Conservation (phyloP, 345 rosid genomes). For the Carallia brachiata region DNA sequence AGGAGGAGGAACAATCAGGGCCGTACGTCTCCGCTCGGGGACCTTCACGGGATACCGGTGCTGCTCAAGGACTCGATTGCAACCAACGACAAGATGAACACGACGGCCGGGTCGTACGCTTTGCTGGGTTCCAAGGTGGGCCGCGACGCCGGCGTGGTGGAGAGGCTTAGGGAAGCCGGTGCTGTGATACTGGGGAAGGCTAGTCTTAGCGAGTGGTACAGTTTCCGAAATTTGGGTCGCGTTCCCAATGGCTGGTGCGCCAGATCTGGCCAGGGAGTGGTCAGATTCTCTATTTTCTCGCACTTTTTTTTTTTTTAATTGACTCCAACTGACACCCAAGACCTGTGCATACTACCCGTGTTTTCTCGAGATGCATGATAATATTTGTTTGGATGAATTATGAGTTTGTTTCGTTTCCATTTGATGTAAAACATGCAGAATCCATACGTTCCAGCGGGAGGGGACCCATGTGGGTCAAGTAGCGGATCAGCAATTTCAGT, state of each 20-base stretch:
- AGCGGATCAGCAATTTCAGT: constrained; percentile 28
- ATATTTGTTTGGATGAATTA: neutral
- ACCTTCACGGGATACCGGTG: neutral
- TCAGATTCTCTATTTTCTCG: neutral
- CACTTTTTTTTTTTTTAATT: neutral
- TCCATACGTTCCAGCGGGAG: constrained; percentile 7
- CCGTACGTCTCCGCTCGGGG: neutral
- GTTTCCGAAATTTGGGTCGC: constrained; percentile 17
- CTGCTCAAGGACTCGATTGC: neutral
- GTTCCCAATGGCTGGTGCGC: constrained; percentile 41
- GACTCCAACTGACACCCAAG: no score
- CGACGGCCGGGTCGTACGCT: constrained; percentile 39
- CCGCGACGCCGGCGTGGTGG: constrained; percentile 38
- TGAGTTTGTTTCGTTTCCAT: neutral
- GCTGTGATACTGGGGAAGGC: constrained; percentile 43
- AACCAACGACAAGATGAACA: constrained; percentile 31
- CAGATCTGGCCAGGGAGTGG: constrained; percentile 34
- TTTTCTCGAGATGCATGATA: neutral
- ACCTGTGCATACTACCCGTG: no score
- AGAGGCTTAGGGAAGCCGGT: constrained; percentile 33
- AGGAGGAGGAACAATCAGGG: neutral
- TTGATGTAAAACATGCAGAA: constrained; percentile 14
- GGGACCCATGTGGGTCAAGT: constrained; percentile 26
- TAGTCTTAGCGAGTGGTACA: constrained; percentile 38
- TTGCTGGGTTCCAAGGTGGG: constrained; percentile 35